phyloP scores from a whole-genome alignment of 1,284 basidiomycete genomes.

The Exsudoporus floridanus region DNA sequence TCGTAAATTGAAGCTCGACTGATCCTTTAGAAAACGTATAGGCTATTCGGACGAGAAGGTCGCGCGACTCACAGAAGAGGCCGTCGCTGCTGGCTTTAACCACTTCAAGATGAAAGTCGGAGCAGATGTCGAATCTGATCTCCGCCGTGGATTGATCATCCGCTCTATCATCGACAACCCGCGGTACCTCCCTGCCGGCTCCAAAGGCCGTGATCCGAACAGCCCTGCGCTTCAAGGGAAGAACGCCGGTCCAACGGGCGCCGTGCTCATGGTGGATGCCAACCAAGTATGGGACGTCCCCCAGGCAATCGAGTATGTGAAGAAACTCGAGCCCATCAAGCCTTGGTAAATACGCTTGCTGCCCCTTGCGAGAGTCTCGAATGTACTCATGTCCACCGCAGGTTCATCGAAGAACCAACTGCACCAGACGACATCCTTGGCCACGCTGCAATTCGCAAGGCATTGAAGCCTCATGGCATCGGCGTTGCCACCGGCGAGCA shows the following conservation, averaged over 20 bases:
- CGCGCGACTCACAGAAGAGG: slow-evolving; percentile 80
- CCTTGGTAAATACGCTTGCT: slow-evolving; percentile 66
- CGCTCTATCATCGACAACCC: slow-evolving; percentile 94
- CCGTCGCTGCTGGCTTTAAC: slow-evolving; percentile 85
- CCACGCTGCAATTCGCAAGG: slow-evolving; percentile 79
- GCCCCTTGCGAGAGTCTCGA: not conserved
- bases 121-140: slow-evolving; percentile 76
- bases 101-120: slow-evolving; percentile 99
- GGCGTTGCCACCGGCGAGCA: slow-evolving; percentile 97
- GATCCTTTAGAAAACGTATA: slow-evolving; percentile 4
- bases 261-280: slow-evolving; percentile 95
- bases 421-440: slow-evolving; percentile 90
- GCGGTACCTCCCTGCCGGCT: slow-evolving; percentile 58
- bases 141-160: slow-evolving; percentile 85
- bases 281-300: slow-evolving; percentile 97
- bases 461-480: slow-evolving; percentile 79
- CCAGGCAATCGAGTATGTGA: slow-evolving; percentile 90
- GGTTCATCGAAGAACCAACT: slow-evolving; percentile 96
- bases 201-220: slow-evolving; percentile 60
- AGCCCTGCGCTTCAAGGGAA: slow-evolving; percentile 72
- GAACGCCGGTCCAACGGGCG: slow-evolving; percentile 92
- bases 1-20: not conserved
- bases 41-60: slow-evolving; percentile 90
- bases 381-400: slow-evolving; percentile 30
- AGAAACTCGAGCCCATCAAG: slow-evolving; percentile 74